Conservation (phyloP, 257 asterid species). For the Solanum corneliomulleri region DNA sequence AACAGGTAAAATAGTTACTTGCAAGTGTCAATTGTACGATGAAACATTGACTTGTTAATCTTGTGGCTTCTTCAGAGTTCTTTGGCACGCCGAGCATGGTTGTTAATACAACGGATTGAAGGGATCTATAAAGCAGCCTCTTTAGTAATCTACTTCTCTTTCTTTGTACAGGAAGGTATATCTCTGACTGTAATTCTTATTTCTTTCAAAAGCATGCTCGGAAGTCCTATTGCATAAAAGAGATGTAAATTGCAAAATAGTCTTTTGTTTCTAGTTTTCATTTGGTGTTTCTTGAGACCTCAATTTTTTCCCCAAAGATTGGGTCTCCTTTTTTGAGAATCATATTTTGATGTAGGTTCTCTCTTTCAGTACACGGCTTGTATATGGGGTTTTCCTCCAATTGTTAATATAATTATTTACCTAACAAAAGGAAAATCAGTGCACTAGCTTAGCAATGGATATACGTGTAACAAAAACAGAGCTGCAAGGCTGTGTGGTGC, state of each 20-base stretch:
- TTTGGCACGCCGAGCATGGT: slow-evolving; percentile 70
- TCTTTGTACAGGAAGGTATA: slow-evolving; percentile 81
- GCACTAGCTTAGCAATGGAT: background rate
- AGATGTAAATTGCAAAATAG: background rate
- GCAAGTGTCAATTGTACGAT: background rate
- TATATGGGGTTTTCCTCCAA: background rate
- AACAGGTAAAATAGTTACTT: background rate
- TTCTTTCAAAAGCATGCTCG: background rate
- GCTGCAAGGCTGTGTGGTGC: background rate
- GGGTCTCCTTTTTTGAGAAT: background rate
- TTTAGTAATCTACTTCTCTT: slow-evolving; percentile 74
- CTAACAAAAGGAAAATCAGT: background rate
- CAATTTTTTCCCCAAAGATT: background rate
- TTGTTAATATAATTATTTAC: background rate
- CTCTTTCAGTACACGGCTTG: background rate
- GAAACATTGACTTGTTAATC: background rate
- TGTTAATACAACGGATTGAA: slow-evolving; percentile 61
- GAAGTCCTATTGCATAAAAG: background rate
- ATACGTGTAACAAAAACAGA: background rate
- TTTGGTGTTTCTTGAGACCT: background rate
- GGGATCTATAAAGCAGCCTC: slow-evolving; percentile 84
- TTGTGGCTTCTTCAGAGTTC: slow-evolving; percentile 41
- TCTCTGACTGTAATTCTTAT: background rate
- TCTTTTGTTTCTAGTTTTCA: background rate
- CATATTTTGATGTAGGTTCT: background rate